A percentile compares a stretch with the other conserved stretches of the same genome.
Conservation (phyloP, 2,329 filamentous ascomycete species). For the Clarireedia sp. region DNA sequence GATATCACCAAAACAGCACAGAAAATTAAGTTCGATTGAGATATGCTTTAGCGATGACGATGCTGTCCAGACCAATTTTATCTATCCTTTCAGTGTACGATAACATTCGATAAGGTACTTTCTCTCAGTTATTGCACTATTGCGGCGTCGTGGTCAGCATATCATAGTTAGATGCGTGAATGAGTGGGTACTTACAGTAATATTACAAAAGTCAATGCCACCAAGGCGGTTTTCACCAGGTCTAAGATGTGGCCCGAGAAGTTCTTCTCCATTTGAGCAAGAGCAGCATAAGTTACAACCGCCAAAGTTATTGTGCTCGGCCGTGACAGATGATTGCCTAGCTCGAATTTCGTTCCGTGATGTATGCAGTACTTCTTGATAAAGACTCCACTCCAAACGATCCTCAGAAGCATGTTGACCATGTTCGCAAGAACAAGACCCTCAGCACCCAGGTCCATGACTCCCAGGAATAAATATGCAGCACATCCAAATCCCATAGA, state of each 20-base stretch:
- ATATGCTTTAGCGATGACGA: neutral
- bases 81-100: slow-evolving; percentile 34
- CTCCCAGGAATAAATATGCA: slow-evolving; percentile 66
- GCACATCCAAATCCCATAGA: slow-evolving; percentile 67
- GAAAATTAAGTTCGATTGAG: slow-evolving; percentile 84
- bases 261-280: slow-evolving; percentile 27
- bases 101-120: slow-evolving; percentile 45
- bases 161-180: slow-evolving; percentile 1
- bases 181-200: slow-evolving; percentile 46
- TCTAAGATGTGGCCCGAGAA: slow-evolving; percentile 27
- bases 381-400: slow-evolving; percentile 71
- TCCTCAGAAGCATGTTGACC: slow-evolving; percentile 82
- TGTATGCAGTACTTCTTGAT: slow-evolving; percentile 55
- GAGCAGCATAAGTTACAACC: slow-evolving; percentile 36
- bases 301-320: slow-evolving; percentile 37
- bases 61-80: no score
- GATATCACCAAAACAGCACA: slow-evolving; percentile 76
- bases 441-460: slow-evolving; percentile 61
- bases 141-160: slow-evolving; percentile 10
- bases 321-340: slow-evolving; percentile 38
- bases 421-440: slow-evolving; percentile 82
- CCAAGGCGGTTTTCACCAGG: slow-evolving; percentile 38
- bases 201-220: slow-evolving; percentile 45
- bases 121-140: slow-evolving; percentile 47
- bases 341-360: slow-evolving; percentile 36